Percentiles rank a stretch among this genome's conserved stretches.
phyloP scores from a whole-genome alignment of 768 basidiomycete genomes.

The Tubosaeta brunneosetosa region DNA sequence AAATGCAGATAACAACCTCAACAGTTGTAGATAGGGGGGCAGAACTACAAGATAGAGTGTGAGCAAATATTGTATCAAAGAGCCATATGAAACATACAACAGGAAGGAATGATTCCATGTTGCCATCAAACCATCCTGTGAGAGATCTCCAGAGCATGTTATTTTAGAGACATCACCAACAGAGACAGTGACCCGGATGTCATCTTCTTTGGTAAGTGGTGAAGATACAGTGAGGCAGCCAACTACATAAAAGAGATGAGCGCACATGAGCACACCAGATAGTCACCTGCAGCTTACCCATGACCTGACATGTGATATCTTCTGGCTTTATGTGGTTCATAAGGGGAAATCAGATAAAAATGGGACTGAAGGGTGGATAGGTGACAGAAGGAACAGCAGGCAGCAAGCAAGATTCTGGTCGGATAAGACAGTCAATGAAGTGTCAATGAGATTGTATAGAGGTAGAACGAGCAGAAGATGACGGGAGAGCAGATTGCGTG shows the following conservation, averaged over 20 bases:
- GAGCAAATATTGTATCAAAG: neutral
- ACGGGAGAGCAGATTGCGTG: no score
- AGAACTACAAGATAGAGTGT: neutral
- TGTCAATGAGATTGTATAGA: neutral
- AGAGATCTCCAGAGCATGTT: neutral
- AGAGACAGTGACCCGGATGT: neutral
- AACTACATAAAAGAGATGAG: neutral
- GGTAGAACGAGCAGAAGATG: neutral
- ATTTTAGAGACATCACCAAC: neutral
- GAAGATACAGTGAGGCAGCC: neutral
- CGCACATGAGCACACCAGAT: no score
- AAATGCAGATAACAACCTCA: neutral
- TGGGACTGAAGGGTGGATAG: neutral
- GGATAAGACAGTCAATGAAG: neutral
- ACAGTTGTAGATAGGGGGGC: neutral
- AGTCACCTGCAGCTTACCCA: neutral
- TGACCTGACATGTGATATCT: neutral
- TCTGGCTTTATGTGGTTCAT: neutral
- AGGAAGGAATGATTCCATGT: neutral
- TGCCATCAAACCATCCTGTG: neutral
- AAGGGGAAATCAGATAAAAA: neutral
- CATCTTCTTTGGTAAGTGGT: neutral
- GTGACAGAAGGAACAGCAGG: neutral
- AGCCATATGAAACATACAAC: neutral
- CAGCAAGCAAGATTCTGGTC: neutral